phyloP scores from a whole-genome alignment of 805 yeast genomes.

The Blastobotrys parvus region DNA sequence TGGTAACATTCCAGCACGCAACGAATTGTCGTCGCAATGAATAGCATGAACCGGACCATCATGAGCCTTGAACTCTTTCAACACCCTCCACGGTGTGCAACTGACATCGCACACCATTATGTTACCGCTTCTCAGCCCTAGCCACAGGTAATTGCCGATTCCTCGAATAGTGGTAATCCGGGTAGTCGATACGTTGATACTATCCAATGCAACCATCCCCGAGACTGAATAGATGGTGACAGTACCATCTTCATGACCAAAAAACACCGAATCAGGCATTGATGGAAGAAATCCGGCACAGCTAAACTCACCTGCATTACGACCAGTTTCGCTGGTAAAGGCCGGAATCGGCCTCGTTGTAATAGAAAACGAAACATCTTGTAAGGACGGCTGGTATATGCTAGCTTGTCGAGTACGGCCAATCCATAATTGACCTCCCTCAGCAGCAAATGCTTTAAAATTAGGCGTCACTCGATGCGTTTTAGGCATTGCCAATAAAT shows the following conservation, averaged over 20 bases:
- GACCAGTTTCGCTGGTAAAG: background rate
- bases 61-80: conserved; percentile 33
- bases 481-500: conserved; percentile 20
- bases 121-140: conserved; percentile 30
- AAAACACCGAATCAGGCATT: conserved; percentile 24
- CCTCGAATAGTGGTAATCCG: conserved; percentile 21
- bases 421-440: conserved; percentile 26
- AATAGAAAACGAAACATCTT: conserved; percentile 17
- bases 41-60: conserved; percentile 20
- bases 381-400: conserved; percentile 25
- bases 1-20: conserved; percentile 18
- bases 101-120: conserved; percentile 27
- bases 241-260: conserved; percentile 35
- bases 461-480: conserved; percentile 23
- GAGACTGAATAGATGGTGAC: conserved; percentile 25
- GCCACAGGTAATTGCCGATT: conserved; percentile 28
- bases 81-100: conserved; percentile 26
- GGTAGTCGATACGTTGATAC: conserved; percentile 25
- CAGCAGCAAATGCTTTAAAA: conserved; percentile 21
- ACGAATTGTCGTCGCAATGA: conserved; percentile 9
- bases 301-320: conserved; percentile 24
- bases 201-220: conserved; percentile 20
- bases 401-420: conserved; percentile 25
- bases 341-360: conserved; percentile 21
- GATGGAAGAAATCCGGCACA: conserved; percentile 20